Conservation (phyloP, 352 stramenopile genomes). For the Chrysophaeum taylorii region DNA sequence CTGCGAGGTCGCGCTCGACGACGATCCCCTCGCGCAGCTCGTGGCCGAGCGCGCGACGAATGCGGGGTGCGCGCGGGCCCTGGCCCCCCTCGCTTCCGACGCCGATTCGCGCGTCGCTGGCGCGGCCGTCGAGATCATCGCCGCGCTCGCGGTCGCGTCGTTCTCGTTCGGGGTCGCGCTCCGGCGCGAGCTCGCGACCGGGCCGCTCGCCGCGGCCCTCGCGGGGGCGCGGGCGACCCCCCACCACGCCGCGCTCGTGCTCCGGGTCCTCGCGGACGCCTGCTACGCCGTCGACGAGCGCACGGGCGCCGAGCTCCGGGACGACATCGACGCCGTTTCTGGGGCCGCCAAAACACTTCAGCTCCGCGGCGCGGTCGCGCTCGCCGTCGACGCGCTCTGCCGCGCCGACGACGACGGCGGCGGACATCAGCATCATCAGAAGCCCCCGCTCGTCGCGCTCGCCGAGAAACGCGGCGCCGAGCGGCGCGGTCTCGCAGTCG, state of each 20-base stretch:
- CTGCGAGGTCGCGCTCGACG: neutral
- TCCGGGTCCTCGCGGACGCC: neutral
- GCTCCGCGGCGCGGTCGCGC: too few species aligned
- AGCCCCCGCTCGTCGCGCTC: too few species aligned
- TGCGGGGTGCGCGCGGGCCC: neutral
- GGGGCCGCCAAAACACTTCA: too few species aligned
- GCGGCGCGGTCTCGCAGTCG: too few species aligned
- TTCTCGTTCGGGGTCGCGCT: neutral
- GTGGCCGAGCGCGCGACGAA: neutral
- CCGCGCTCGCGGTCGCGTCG: neutral
- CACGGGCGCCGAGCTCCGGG: neutral
- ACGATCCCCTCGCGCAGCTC: neutral
- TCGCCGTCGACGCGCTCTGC: too few species aligned
- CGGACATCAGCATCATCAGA: too few species aligned
- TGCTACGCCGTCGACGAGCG: neutral
- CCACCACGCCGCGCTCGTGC: too few species aligned
- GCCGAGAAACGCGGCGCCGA: too few species aligned
- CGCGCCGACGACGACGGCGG: neutral
- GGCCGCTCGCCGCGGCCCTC: too few species aligned
- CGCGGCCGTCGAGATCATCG: neutral
- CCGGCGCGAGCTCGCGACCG: neutral
- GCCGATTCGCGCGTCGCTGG: neutral
- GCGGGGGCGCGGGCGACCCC: too few species aligned
- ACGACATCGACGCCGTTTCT: too few species aligned
- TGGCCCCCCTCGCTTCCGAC: neutral